These are phyloP conservation scores for Ophiosphaerella herpotricha DNA, from an alignment of 2,329 filamentous ascomycete genomes.

Conservation along the genomic window DNA sequence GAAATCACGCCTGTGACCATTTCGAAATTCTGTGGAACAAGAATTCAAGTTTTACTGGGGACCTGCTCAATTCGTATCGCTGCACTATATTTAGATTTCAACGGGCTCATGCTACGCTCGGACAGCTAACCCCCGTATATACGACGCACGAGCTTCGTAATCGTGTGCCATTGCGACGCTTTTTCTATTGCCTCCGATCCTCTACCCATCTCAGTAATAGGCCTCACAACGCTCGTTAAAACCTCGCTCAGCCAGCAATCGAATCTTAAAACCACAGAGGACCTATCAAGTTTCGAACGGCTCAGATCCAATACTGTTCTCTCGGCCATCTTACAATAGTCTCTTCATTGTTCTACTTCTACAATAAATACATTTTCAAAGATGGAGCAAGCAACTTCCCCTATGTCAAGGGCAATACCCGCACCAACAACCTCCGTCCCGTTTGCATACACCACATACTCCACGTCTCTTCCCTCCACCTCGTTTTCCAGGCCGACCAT, in stretches of 20 bases:
- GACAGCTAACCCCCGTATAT: neutral
- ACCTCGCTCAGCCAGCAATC: too few species aligned
- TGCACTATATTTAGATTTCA: too few species aligned
- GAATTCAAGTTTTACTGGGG: too few species aligned
- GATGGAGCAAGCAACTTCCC: neutral
- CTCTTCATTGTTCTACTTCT: neutral
- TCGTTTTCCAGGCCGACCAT: constrained; percentile 13
- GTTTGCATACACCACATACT: constrained; percentile 18
- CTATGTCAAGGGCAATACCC: constrained; percentile 3
- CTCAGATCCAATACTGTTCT: neutral
- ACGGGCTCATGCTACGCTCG: too few species aligned
- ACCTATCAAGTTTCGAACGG: too few species aligned
- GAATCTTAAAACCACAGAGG: too few species aligned
- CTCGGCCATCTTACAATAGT: neutral
- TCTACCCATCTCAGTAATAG: too few species aligned
- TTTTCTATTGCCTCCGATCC: neutral
- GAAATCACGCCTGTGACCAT: too few species aligned
- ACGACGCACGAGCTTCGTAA: neutral
- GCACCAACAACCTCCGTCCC: constrained; percentile 15
- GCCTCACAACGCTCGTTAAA: neutral
- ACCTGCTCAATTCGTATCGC: too few species aligned
- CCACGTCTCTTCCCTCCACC: constrained; percentile 10
- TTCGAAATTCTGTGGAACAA: too few species aligned
- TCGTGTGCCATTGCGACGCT: neutral
- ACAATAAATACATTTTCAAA: neutral